Base-by-base conservation (phyloP, 495 filamentous ascomycete genomes). In the Pyrenula massariospora region DNA sequence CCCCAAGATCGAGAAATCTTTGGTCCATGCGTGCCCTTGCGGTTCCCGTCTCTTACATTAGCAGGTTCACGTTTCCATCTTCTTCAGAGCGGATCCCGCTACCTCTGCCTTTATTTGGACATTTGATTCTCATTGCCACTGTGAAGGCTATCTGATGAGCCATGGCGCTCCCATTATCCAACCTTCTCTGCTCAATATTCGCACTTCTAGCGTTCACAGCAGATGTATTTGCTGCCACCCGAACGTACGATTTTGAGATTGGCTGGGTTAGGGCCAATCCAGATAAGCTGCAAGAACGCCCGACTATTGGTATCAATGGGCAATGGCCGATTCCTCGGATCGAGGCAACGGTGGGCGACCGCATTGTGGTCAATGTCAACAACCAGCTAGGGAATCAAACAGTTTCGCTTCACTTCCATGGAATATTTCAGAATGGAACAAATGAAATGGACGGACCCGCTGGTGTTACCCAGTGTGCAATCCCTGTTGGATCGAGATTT, bases 251-350 rank as follows among this genome's bases (percentile, higher is more conserved):
- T 63, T 95, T 88, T 75, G 83, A 88, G 61, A 76, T 93, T 58
- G 78, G 78, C 42, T 95, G 91, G 91, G 82, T 91, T 21, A 84
- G 76, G 56, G 82, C 86, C 15, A 86, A 90, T 60, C 91, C 91
- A 1, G 91, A 95, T 73, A 85, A 83, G 31, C 59, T 73, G 20
- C 78, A 79, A 52, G 71, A 80, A 19, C 79, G 89, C 12, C 82
- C 81, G 10, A 79, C 79, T 0, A 94, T 95, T 65, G 86, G 87
- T 55, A 89, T 93, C 75, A 95, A 95, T 62, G 79, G 77, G 1
- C 68, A 87, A 77, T 93, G 87, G 87, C 88, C 89, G 0, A 72
- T 84, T 53, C 88, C 87, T 2, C 70, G 73, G 48, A 83, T 92
- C 25, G 77, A 81, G 49, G 86, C 82, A 42, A 80, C 80, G 11